Percentiles rank a stretch among this genome's conserved stretches.
Conservation (phyloP, 139 green algal species). For the Closterium sp. region DNA sequence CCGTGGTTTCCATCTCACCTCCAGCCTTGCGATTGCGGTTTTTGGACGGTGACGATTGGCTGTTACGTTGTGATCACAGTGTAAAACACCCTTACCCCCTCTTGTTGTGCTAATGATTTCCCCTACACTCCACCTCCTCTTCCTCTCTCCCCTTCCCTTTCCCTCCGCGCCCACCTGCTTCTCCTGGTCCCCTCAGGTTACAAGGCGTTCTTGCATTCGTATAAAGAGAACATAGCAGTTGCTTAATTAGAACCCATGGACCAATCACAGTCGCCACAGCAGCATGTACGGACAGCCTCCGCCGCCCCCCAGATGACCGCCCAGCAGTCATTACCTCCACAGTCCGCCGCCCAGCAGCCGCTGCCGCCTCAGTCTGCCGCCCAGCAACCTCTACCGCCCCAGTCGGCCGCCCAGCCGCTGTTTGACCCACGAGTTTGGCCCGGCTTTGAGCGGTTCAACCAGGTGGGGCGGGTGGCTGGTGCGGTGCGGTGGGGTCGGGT, state of each 20-base stretch:
- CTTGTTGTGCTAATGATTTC: too few relatives aligned
- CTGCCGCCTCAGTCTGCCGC: neutral
- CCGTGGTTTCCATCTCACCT: too few relatives aligned
- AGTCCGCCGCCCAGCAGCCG: neutral
- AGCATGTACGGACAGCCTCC: neutral
- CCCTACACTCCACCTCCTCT: too few relatives aligned
- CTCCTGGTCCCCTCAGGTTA: too few relatives aligned
- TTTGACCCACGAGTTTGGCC: conserved; percentile 15
- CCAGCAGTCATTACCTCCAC: neutral
- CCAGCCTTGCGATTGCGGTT: too few relatives aligned
- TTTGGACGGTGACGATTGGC: too few relatives aligned
- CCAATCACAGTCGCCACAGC: neutral
- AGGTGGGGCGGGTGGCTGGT: neutral
- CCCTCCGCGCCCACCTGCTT: too few relatives aligned
- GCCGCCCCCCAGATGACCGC: neutral
- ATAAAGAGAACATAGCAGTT: neutral
- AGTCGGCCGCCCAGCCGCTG: neutral
- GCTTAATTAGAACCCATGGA: neutral
- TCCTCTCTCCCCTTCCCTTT: too few relatives aligned
- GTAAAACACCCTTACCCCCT: too few relatives aligned
- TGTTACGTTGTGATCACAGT: too few relatives aligned
- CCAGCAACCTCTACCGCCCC: neutral
- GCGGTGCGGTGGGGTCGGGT: neutral
- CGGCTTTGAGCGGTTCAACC: conserved; percentile 10
- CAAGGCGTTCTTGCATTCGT: too few relatives aligned